Evolutionary conservation across 75 land plant species (phyloP).

Genomic region (Picea glauca): DNA sequence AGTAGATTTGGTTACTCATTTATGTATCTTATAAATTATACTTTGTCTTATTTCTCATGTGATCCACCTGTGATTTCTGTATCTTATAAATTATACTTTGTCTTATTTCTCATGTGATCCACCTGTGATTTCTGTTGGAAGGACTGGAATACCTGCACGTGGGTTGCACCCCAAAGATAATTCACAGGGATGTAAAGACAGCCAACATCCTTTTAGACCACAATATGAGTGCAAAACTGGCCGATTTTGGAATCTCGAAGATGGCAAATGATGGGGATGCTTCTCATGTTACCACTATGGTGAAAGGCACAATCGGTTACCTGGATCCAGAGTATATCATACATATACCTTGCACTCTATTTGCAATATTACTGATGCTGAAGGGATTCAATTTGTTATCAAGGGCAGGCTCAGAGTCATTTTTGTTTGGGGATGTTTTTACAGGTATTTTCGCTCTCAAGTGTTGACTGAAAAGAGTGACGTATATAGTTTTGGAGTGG

Average conservation of each 20-base stretch:
- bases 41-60: not conserved
- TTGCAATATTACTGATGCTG: not conserved
- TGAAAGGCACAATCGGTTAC: conserved; percentile 28
- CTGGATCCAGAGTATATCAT: conserved; percentile 29
- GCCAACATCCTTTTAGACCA: conserved; percentile 25
- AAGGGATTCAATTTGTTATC: not conserved
- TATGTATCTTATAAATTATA: not conserved
- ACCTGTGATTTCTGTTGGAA: not conserved
- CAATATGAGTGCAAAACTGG: conserved; percentile 10
- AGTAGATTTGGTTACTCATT: too few species aligned
- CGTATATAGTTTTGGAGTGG: conserved; percentile 50
- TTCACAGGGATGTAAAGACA: conserved; percentile 30
- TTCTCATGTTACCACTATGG: conserved; percentile 11
- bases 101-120: not conserved
- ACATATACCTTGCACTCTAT: not conserved
- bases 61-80: not conserved
- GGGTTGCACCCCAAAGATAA: conserved; percentile 21
- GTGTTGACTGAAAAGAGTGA: conserved; percentile 46
- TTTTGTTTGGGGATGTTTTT: not conserved
- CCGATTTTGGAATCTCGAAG: conserved; percentile 36
- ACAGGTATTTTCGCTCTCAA: conserved; percentile 34
- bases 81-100: not conserved
- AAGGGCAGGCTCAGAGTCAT: too few species aligned
- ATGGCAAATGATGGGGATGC: not conserved
- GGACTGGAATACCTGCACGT: conserved; percentile 34